Conservation (phyloP, 345 rosid species). For the Syzygium aromaticum region DNA sequence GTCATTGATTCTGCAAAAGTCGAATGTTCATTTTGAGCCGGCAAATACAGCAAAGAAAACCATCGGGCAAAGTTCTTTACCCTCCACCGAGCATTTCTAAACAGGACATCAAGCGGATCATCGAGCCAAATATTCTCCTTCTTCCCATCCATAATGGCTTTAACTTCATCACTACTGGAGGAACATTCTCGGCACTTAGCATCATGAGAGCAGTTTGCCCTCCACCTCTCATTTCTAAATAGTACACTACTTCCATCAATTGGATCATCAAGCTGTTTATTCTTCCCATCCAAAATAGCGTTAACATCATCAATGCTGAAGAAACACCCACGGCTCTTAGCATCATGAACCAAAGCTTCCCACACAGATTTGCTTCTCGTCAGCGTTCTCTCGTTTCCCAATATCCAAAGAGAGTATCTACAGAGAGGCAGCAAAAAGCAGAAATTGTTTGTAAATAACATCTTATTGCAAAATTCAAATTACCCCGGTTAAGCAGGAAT, state of each 20-base stretch:
- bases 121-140: slow-evolving; percentile 1
- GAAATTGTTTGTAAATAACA: too few species aligned
- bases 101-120: slow-evolving; percentile 15
- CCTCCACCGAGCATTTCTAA: slow-evolving; percentile 1
- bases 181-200: not conserved
- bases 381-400: slow-evolving; percentile 13
- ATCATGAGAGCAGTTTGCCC: not conserved
- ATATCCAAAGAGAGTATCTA: slow-evolving; percentile 24
- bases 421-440: not conserved
- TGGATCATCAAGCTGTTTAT: not conserved
- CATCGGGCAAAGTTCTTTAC: not conserved
- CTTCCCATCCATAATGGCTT: not conserved
- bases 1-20: not conserved
- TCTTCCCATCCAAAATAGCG: not conserved
- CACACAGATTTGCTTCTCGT: slow-evolving; percentile 7
- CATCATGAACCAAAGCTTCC: slow-evolving; percentile 9
- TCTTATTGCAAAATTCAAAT: not conserved
- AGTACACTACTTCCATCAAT: not conserved
- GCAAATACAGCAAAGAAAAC: not conserved
- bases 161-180: not conserved
- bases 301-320: not conserved
- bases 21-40: not conserved
- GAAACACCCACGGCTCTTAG: not conserved
- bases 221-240: not conserved
- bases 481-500: not conserved